Percentiles rank a stretch among this genome's conserved stretches.
phyloP scores from a whole-genome alignment of 106 monocot genomes.

The Vanilla planifolia region DNA sequence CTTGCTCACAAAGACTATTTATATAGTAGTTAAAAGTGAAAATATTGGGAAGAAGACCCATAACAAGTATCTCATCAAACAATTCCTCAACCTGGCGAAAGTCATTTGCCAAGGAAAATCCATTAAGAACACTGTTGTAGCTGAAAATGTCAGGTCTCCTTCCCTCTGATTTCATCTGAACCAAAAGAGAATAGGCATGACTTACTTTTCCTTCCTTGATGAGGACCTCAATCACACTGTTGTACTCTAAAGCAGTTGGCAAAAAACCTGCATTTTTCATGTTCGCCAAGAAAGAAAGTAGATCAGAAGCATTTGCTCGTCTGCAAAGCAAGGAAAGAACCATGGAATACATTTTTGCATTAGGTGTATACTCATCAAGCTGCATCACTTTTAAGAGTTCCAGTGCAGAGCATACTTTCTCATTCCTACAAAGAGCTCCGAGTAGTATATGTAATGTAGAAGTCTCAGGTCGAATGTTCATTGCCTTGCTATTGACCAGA shows the following conservation, averaged over 20 bases:
- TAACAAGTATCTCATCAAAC: constrained; percentile 78
- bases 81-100: constrained; percentile 40
- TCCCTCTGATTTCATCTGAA: constrained; percentile 42
- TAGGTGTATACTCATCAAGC: constrained; percentile 29
- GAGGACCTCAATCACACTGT: constrained; percentile 40
- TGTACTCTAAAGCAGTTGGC: constrained; percentile 33
- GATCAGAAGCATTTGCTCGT: constrained; percentile 7
- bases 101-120: constrained; percentile 21
- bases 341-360: constrained; percentile 37
- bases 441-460: constrained; percentile 51
- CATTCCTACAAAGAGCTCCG: constrained; percentile 45
- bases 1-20: constrained; percentile 47
- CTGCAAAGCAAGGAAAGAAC: constrained; percentile 37
- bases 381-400: constrained; percentile 44
- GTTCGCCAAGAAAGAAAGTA: constrained; percentile 35
- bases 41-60: constrained; percentile 43
- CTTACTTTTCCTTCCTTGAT: constrained; percentile 37
- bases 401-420: constrained; percentile 30
- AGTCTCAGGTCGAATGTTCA: constrained; percentile 39
- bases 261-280: constrained; percentile 38
- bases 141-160: constrained; percentile 25
- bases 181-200: constrained; percentile 45
- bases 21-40: constrained; percentile 41
- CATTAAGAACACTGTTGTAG: constrained; percentile 44
- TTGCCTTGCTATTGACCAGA: constrained; percentile 30